Base-by-base conservation (phyloP, 768 basidiomycete genomes). In the Calocybe gangraenosa region DNA sequence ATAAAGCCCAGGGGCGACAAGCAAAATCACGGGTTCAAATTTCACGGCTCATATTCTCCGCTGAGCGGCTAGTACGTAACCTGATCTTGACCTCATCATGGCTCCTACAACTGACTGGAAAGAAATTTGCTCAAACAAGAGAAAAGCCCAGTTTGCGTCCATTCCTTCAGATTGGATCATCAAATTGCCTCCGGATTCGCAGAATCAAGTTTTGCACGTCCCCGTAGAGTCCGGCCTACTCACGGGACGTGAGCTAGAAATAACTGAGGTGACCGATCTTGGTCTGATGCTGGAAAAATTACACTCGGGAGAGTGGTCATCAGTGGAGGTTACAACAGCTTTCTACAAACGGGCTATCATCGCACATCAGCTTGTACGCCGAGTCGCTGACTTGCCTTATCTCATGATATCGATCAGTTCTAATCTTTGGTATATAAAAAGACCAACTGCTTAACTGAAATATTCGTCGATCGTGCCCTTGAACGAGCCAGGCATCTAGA, bases 321-420 rank as follows among this genome's bases (percentile, higher is more conserved):
- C 81, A 1, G 73, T 78, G 2, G 72, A 75, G 17, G 82, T 84
- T 6, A 78, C 78, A 0, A 73, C 63, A 0, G 81, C 83, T 0
- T 85, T 78, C 59, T 81, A 73, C 60, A 84, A 84, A 58, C 68
- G 82, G 7, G 84, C 84, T 1, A 71, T 82, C 25, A 58, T 87
- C 21, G 83, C 83, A 2, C 83, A 87, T 10, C 82, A 85, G 56
- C 61, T 85, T 22, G 81, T 82, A 52, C 51, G 69, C 55, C 33
- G 15, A 28, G 25, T 28, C 25, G 25, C 18, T 48, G 15, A 5
- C 15, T 30, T 18, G 17, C 28, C 28, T 23, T 31, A 25, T 9
- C 8, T 23, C 1, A 20, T 42, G 34, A 9, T 4, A 8, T 22
- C 18, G 15, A 7, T 37, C 11, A 0, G 25, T 32, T 41, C 37